Evolutionary conservation across 2,329 filamentous ascomycete species (phyloP).

Genomic region (Arthrobotrys sphaeroides): DNA sequence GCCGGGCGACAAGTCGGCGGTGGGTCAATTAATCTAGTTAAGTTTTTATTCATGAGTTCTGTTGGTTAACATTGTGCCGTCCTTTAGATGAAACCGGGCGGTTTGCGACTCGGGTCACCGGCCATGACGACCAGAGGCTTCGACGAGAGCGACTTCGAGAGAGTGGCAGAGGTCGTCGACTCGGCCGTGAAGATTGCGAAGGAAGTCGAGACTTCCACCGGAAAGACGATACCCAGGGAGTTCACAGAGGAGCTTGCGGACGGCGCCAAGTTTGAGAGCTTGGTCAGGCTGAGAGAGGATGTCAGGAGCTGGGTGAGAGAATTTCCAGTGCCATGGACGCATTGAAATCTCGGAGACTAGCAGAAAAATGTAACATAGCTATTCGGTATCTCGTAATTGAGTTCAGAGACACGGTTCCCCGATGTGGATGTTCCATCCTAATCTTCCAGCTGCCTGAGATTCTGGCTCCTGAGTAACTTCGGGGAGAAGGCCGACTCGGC

Average conservation of each 20-base stretch:
- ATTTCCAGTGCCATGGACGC: slow-evolving; percentile 74
- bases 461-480: slow-evolving; percentile 16
- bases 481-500: slow-evolving; percentile 24
- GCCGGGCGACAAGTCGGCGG: slow-evolving; percentile 89
- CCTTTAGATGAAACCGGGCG: slow-evolving; percentile 77
- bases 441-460: slow-evolving; percentile 31
- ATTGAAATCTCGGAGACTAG: slow-evolving; percentile 56
- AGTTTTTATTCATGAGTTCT: not conserved
- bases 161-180: slow-evolving; percentile 86
- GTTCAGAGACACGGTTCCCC: slow-evolving; percentile 12
- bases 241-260: slow-evolving; percentile 75
- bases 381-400: not conserved
- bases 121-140: slow-evolving; percentile 99
- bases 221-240: slow-evolving; percentile 73
- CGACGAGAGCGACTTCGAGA: slow-evolving; percentile 83
- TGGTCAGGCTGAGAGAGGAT: slow-evolving; percentile 76
- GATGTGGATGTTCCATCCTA: slow-evolving; percentile 22
- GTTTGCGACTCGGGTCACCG: slow-evolving; percentile 91
- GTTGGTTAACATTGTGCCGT: slow-evolving; percentile 8
- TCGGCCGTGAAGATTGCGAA: slow-evolving; percentile 81
- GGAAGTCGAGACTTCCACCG: slow-evolving; percentile 73
- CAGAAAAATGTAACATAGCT: slow-evolving; percentile 13
- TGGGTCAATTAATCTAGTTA: slow-evolving; percentile 19
- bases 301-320: slow-evolving; percentile 82
- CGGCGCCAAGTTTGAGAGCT: slow-evolving; percentile 74